Conservation (phyloP, 2,329 filamentous ascomycete species). For the Exutisphaerella laricina region DNA sequence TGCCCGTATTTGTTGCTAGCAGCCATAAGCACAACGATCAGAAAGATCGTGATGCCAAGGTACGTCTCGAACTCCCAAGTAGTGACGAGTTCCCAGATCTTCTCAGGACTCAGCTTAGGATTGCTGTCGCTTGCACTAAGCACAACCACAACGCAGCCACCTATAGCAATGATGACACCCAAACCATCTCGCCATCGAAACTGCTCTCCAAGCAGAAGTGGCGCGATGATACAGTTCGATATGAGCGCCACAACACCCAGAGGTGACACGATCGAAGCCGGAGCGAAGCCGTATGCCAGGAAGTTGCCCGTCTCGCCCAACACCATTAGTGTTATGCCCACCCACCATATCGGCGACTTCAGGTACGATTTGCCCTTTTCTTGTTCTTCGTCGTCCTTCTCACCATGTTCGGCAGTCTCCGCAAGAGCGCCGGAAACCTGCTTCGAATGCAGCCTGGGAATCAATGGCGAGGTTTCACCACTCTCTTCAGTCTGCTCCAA, state of each 20-base stretch:
- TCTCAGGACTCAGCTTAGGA: slow-evolving; percentile 81
- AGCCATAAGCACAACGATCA: slow-evolving; percentile 76
- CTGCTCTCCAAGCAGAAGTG: slow-evolving; percentile 83
- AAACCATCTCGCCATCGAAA: slow-evolving; percentile 81
- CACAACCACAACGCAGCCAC: slow-evolving; percentile 85
- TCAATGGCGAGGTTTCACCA: slow-evolving; percentile 50
- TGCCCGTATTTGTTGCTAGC: slow-evolving; percentile 78
- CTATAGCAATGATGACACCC: slow-evolving; percentile 82
- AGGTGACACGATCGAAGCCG: slow-evolving; percentile 93
- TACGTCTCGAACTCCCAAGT: slow-evolving; percentile 89
- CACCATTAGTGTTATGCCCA: slow-evolving; percentile 85
- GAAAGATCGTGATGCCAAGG: slow-evolving; percentile 63
- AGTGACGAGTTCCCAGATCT: slow-evolving; percentile 85
- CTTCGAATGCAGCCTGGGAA: slow-evolving; percentile 46
- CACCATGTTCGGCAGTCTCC: slow-evolving; percentile 36
- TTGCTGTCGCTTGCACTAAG: slow-evolving; percentile 85
- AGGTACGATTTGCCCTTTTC: slow-evolving; percentile 67
- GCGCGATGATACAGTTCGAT: slow-evolving; percentile 95
- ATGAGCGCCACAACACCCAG: slow-evolving; percentile 94
- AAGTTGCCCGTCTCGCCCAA: slow-evolving; percentile 95
- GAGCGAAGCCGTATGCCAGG: slow-evolving; percentile 93
- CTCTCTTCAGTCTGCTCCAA: slow-evolving; percentile 35
- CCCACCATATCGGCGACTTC: slow-evolving; percentile 92
- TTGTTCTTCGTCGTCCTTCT: slow-evolving; percentile 35
- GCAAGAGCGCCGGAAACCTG: slow-evolving; percentile 39